These are phyloP conservation scores for Umbelopsis sp. DNA, from an alignment of 192 early-diverging fungal species.

Conservation along the genomic window DNA sequence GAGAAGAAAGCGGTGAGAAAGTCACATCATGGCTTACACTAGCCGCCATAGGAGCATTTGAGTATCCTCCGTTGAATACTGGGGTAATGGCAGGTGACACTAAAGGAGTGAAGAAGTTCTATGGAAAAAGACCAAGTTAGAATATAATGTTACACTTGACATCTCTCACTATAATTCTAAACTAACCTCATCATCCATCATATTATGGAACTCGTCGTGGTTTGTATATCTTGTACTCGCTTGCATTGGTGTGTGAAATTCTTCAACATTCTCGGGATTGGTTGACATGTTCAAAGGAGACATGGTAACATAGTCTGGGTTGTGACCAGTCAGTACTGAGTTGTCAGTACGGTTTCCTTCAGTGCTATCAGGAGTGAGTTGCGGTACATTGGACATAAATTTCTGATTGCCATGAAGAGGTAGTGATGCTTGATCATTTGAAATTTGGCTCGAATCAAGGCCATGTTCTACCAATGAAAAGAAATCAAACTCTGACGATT, in stretches of 20 bases:
- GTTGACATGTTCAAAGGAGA: slow-evolving; percentile 37
- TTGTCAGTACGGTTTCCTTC: slow-evolving; percentile 26
- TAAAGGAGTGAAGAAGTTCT: slow-evolving; percentile 61
- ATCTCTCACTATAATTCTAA: neutral
- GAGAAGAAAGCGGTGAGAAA: slow-evolving; percentile 69
- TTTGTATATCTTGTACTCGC: slow-evolving; percentile 10
- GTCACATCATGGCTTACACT: slow-evolving; percentile 31
- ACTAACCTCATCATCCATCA: slow-evolving; percentile 22
- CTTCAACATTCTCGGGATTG: neutral
- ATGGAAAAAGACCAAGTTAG: neutral
- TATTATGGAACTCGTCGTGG: neutral
- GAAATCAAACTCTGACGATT: slow-evolving; percentile 17
- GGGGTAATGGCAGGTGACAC: slow-evolving; percentile 76
- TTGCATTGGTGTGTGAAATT: slow-evolving; percentile 27
- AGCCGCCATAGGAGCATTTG: slow-evolving; percentile 23
- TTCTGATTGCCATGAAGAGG: neutral
- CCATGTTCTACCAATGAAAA: slow-evolving; percentile 26
- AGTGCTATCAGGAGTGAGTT: slow-evolving; percentile 28
- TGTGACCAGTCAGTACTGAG: slow-evolving; percentile 22
- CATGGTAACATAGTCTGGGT: slow-evolving; percentile 35
- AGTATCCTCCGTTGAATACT: slow-evolving; percentile 34
- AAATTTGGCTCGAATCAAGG: neutral
- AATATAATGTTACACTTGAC: neutral
- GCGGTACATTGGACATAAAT: slow-evolving; percentile 19
- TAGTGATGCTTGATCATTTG: neutral